Evolutionary conservation across 106 monocot species (phyloP).

Genomic region (Acorus gramineus): DNA sequence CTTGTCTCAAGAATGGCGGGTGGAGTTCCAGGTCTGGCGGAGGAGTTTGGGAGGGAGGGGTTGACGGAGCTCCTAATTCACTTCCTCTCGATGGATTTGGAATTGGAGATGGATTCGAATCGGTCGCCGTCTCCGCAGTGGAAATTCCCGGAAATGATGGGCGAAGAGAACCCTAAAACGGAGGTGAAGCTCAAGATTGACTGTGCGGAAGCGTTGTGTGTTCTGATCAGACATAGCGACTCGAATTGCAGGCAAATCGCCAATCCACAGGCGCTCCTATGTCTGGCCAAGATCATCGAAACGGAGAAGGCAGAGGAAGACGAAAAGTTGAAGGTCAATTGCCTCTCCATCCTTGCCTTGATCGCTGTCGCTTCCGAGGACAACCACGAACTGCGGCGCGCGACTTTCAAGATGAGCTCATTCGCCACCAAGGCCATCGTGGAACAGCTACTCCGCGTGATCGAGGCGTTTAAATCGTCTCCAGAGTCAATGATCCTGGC

Average conservation of each 20-base stretch:
- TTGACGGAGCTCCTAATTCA: too few relatives aligned
- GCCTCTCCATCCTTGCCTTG: conserved; percentile 40
- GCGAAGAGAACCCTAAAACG: conserved; percentile 42
- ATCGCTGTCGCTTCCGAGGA: conserved; percentile 35
- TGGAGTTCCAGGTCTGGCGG: too few relatives aligned
- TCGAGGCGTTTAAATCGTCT: conserved; percentile 3
- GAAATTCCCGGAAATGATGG: conserved; percentile 6
- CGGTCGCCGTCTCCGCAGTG: conserved; percentile 1
- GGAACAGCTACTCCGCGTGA: conserved; percentile 44
- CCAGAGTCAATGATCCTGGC: conserved; percentile 12
- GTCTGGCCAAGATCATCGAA: conserved; percentile 34
- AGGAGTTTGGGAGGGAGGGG: too few relatives aligned
- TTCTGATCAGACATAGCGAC: conserved; percentile 23
- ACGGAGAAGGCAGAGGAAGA: conserved; percentile 23
- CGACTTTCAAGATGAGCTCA: conserved; percentile 52
- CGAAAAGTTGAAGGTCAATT: conserved; percentile 31
- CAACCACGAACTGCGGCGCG: conserved; percentile 46
- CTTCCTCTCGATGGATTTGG: too few relatives aligned
- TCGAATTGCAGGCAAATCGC: conserved; percentile 52
- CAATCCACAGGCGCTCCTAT: conserved; percentile 54
- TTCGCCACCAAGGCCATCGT: conserved; percentile 44
- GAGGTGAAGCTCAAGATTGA: conserved; percentile 33
- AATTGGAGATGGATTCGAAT: too few relatives aligned
- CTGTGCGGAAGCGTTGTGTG: conserved; percentile 48
- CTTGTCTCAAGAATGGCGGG: too few relatives aligned